Evolutionary conservation across 2,329 filamentous ascomycete species (phyloP).

Genomic region (Fusarium musae): DNA sequence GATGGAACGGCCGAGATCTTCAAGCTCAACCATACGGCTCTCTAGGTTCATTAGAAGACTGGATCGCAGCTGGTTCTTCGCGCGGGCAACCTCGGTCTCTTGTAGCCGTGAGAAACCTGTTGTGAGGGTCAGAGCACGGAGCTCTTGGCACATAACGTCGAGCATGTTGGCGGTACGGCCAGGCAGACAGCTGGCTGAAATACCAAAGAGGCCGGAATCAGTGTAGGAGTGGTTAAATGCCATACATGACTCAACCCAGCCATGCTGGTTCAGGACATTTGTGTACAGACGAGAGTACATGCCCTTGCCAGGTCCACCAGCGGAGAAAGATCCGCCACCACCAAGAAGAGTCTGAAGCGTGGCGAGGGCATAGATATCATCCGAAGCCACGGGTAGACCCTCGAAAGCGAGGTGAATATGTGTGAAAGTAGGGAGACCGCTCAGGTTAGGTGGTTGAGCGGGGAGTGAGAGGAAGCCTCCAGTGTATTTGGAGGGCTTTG

Average conservation of each 20-base stretch:
- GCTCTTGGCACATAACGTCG: conserved; percentile 93
- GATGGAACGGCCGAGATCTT: conserved; percentile 93
- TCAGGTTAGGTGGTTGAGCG: conserved; percentile 80
- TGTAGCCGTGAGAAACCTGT: conserved; percentile 78
- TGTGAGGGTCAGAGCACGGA: conserved; percentile 80
- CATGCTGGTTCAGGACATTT: conserved; percentile 96
- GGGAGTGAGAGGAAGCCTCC: conserved; percentile 92
- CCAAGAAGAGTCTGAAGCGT: conserved; percentile 96
- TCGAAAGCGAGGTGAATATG: conserved; percentile 98
- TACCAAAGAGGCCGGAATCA: conserved; percentile 94
- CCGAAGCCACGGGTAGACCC: conserved; percentile 87
- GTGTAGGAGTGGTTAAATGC: conserved; percentile 98
- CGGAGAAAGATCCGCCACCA: conserved; percentile 95
- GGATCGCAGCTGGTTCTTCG: conserved; percentile 95
- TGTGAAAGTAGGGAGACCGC: conserved; percentile 78
- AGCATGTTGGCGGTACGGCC: conserved; percentile 84
- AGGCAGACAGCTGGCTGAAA: conserved; percentile 86
- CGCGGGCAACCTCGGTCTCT: conserved; percentile 82
- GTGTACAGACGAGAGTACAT: conserved; percentile 99
- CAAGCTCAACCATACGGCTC: conserved; percentile 95
- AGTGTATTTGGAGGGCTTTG: conserved; percentile 81
- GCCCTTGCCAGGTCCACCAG: conserved; percentile 95
- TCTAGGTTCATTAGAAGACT: conserved; percentile 97
- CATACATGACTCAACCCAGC: conserved; percentile 95
- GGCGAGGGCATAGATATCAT: conserved; percentile 95